A percentile compares a stretch with the other conserved stretches of the same genome.
Evolutionary conservation across 352 stramenopile species (phyloP).

Genomic region (Phytophthora crassamura): DNA sequence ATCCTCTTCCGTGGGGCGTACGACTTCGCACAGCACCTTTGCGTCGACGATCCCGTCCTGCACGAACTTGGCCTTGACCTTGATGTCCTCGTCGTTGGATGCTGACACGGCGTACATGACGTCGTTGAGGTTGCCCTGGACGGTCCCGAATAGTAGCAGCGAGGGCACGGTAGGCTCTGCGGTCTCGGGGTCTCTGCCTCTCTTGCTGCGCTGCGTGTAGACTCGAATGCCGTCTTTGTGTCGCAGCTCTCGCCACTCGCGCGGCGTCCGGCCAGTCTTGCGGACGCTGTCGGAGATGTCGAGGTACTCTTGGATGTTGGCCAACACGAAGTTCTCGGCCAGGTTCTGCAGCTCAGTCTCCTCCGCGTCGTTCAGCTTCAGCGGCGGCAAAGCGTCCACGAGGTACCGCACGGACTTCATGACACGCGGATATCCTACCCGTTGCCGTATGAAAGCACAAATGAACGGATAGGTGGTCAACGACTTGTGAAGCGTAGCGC

Average conservation of each 20-base stretch:
- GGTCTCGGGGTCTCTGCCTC: not conserved
- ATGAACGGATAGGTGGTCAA: slow-evolving; percentile 5
- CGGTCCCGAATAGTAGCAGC: slow-evolving; percentile 29
- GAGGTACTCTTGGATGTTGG: slow-evolving; percentile 52
- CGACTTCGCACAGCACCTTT: slow-evolving; percentile 29
- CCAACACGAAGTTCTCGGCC: slow-evolving; percentile 28
- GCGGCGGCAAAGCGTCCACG: slow-evolving; percentile 28
- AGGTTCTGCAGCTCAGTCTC: slow-evolving; percentile 37
- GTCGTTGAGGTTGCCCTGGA: slow-evolving; percentile 45
- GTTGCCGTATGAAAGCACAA: slow-evolving; percentile 18
- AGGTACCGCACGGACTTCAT: slow-evolving; percentile 28
- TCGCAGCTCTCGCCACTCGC: slow-evolving; percentile 41
- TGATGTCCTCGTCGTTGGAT: slow-evolving; percentile 38
- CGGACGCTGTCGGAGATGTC: slow-evolving; percentile 37
- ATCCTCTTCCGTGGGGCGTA: slow-evolving; percentile 24
- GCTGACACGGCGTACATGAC: slow-evolving; percentile 50
- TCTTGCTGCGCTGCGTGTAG: slow-evolving; percentile 32
- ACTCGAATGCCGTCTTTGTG: slow-evolving; percentile 35
- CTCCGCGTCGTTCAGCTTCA: slow-evolving; percentile 35
- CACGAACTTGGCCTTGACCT: slow-evolving; percentile 46
- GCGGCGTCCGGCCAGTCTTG: slow-evolving; percentile 29
- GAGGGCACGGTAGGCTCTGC: slow-evolving; percentile 17
- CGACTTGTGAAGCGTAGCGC: not conserved
- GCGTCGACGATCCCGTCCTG: slow-evolving; percentile 42
- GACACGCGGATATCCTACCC: not conserved